Evolutionary conservation across 192 early-diverging fungal species (phyloP), one percentile per base, ranked within the genome.

Genomic region (Dissophora ornata): DNA sequence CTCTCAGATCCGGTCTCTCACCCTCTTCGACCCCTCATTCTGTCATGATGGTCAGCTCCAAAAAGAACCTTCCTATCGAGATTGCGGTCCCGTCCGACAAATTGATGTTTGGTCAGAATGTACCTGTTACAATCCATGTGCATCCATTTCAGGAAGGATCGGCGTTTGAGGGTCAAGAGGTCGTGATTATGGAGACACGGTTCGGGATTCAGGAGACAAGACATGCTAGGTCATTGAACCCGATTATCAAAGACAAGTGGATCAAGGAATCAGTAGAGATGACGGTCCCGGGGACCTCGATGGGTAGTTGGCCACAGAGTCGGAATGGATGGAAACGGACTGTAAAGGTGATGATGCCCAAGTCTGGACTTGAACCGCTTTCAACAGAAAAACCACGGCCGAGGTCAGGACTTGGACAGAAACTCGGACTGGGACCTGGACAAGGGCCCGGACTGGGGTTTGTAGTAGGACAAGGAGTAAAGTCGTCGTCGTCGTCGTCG

Each of bases 251-350:
- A 10, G 30, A 46, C 22, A 60, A 46, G 15, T 11, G 29, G 1
- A 15, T 46, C 44, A 46, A 33, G 57, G 29, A 46, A 12, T 33
- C 11, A 10, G 3, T 25, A 2, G 57, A 60, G 18, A 32, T 60
- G 12, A 3, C 9, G 44, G 57, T 60, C 11, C 57, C 57, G 15
- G 24, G 44, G 4, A 60, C 57, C 18, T 30, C 25, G 8, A 21
- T 30, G 18, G 57, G 57, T 16, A 60, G 57, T 47, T 60, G 57
- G 57, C 57, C 57, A 4, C 44, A 60, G 21, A 60, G 57, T 16
- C 2, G 57, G 30, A 60, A 60, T 22, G 57, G 57, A 2, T 60
- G 57, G 57, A 44, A 22, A 24, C 25, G 57, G 10, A 60, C 57
- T 9, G 57, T 60, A 1, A 16, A 30, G 7, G n/a, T 60, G 6